Evolutionary conservation across 257 asterid species (phyloP).

Genomic region (Euphrasia confusa): DNA sequence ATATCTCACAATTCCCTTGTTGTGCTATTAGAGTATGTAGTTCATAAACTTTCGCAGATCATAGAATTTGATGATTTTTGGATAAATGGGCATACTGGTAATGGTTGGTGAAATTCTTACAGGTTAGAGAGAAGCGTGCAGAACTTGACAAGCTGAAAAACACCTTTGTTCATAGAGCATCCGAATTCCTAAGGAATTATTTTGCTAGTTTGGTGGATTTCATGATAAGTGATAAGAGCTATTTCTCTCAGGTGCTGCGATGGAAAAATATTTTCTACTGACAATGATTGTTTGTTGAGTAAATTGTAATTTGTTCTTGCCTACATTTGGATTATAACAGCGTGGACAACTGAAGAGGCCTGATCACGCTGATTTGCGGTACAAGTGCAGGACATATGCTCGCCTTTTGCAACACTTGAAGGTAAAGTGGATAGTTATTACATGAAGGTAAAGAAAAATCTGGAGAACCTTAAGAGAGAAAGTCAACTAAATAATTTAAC

Average conservation of each 20-base stretch:
- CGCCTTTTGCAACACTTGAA: slow-evolving; percentile 95
- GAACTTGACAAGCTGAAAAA: slow-evolving; percentile 73
- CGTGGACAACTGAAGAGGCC: slow-evolving; percentile 97
- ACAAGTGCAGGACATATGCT: slow-evolving; percentile 94
- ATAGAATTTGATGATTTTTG: slow-evolving; percentile 15
- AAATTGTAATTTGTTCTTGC: background rate
- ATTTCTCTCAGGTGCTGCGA: slow-evolving; percentile 83
- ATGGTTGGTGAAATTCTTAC: slow-evolving; percentile 29
- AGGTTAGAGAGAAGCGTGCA: slow-evolving; percentile 88
- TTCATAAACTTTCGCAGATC: background rate
- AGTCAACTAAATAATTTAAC: background rate
- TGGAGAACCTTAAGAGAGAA: background rate
- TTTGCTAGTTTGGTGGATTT: slow-evolving; percentile 95
- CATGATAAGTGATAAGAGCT: slow-evolving; percentile 90
- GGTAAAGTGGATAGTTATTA: slow-evolving; percentile 40
- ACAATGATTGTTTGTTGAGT: slow-evolving; percentile 18
- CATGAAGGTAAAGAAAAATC: background rate
- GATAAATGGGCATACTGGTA: slow-evolving; percentile 17
- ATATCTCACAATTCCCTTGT: background rate
- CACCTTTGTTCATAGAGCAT: slow-evolving; percentile 80
- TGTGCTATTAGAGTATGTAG: slow-evolving; percentile 11
- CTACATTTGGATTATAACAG: slow-evolving; percentile 44
- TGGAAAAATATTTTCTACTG: slow-evolving; percentile 23
- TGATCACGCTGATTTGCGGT: slow-evolving; percentile 94
- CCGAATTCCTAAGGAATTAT: slow-evolving; percentile 82